These are phyloP conservation scores for Sporothrix brasiliensis DNA, from an alignment of 2,329 filamentous ascomycete genomes.

Conservation along the genomic window DNA sequence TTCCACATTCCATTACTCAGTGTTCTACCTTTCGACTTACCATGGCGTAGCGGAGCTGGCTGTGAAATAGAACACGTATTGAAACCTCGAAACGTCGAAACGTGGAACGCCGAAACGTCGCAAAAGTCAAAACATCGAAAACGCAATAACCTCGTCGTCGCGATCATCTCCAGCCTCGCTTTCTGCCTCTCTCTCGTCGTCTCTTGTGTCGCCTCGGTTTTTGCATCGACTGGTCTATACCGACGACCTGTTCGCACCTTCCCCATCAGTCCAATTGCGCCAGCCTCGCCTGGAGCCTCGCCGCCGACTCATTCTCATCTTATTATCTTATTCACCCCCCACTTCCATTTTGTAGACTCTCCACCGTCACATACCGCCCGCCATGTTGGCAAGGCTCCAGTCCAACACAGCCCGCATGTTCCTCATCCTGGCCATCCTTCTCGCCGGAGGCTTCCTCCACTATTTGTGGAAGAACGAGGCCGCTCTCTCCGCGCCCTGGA, in stretches of 20 bases:
- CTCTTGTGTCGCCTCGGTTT: background rate
- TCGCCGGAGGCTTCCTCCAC: conserved; percentile 47
- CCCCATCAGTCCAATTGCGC: background rate
- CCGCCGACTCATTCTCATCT: background rate
- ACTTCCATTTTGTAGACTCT: background rate
- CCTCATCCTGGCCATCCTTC: conserved; percentile 44
- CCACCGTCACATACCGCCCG: conserved; percentile 16
- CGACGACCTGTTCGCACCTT: background rate
- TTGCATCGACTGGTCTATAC: background rate
- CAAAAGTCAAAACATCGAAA: conserved; percentile 10
- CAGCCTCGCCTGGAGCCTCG: background rate
- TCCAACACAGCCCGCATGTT: conserved; percentile 43
- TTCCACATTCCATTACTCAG: background rate
- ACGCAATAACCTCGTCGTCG: background rate
- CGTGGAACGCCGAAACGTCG: conserved; percentile 4
- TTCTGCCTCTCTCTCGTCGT: conserved; percentile 6
- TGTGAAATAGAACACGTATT: conserved; percentile 9
- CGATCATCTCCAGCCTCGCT: conserved; percentile 1
- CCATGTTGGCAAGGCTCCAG: conserved; percentile 30
- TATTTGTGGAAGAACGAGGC: conserved; percentile 53
- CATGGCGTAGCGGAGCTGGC: conserved; percentile 15
- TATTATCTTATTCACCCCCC: background rate
- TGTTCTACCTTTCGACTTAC: background rate
- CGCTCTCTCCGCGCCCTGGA: conserved; percentile 51
- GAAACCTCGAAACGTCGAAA: conserved; percentile 18